Evolutionary conservation across 1,284 basidiomycete genomes (phyloP), one percentile per base, ranked within the genome.

Genomic region (Heterobasidion occidentale): DNA sequence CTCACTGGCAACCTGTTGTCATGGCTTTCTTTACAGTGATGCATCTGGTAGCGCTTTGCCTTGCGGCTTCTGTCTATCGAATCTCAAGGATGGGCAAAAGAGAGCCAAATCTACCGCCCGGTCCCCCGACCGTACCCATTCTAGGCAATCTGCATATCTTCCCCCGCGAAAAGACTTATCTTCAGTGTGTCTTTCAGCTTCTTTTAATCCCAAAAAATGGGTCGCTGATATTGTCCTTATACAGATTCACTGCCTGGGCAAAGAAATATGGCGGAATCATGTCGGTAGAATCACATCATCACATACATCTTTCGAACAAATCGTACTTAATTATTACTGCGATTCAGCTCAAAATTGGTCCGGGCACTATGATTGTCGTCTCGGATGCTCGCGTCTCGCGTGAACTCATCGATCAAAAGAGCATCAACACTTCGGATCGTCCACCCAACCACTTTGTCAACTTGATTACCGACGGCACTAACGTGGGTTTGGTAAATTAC

Each of bases 91-190:
- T 45, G 19, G 56, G 56, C 27, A 48, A 36, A 12, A 35, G 59
- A 48, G 52, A 54, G 17, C 12, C 20, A n/a, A 54, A 56, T 11
- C 58, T 68, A 5, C 67, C 67, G 33, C 67, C 67, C 45, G 70
- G 68, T 6, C 70, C 70, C n/a, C 64, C 66, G 0, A 70, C 68
- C 15, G 51, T 62, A n/a, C 69, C 67, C 6, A 34, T 70, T 20
- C 52, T 71, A 8, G 70, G 70, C 15, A 71, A 71, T 54, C 35
- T 68, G 12, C 61, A 62, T 34, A 46, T 61, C 7, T 67, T 69
- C 50, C 66, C 67, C 1, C 60, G 44, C 12, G 57, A 57, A 53
- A 47, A 57, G 27, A 53, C 61, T 5, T 58, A 58, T 53, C 52
- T 44, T 36, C 17, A 45, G 52, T 53, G 14, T 27, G 20, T 34